These are phyloP conservation scores for Persicaria maculosa DNA, from an alignment of 148 eudicot genomes.

Conservation along the genomic window DNA sequence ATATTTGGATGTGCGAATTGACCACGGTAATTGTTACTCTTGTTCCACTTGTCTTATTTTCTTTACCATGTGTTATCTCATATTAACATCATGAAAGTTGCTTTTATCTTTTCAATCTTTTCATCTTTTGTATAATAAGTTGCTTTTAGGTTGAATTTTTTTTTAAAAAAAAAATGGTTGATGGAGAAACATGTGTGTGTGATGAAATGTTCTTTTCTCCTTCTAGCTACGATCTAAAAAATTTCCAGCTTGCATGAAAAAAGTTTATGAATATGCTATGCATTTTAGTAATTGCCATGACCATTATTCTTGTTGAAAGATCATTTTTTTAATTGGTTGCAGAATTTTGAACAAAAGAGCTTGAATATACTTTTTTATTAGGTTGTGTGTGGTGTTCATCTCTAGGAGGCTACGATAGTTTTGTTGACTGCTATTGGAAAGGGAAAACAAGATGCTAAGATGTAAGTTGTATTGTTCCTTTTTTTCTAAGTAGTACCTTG, in stretches of 20 bases:
- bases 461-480: slow-evolving; percentile 41
- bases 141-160: background rate
- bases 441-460: slow-evolving; percentile 97
- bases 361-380: no score
- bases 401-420: no score
- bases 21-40: no score
- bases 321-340: no score
- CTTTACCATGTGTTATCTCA: no score
- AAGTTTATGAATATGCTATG: background rate
- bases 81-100: no score
- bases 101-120: background rate
- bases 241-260: background rate
- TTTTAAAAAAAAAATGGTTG: background rate
- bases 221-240: background rate
- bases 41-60: no score
- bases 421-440: slow-evolving; percentile 98
- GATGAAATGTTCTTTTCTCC: background rate
- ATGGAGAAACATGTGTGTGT: background rate
- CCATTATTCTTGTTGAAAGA: no score
- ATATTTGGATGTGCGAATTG: no score
- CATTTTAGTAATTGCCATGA: background rate
- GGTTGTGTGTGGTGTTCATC: no score
- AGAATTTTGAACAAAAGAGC: no score
- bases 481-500: background rate
- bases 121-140: background rate